phyloP scores from a whole-genome alignment of 106 monocot species.

The Hemerocallis citrina region DNA sequence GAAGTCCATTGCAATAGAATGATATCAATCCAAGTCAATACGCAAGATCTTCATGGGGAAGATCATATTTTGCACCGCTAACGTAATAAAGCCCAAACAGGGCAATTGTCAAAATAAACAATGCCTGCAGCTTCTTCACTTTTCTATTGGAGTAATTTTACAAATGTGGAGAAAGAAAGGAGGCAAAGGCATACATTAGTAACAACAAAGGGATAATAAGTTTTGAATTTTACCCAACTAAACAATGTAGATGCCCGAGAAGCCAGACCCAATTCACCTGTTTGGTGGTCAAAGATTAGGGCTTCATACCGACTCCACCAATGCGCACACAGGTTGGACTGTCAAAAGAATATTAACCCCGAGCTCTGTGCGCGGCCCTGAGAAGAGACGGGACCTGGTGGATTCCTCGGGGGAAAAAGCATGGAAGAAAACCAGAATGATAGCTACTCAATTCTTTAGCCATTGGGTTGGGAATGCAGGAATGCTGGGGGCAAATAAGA shows the following conservation, averaged over 20 bases:
- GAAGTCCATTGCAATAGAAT: neutral
- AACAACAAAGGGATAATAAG: neutral
- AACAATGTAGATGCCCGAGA: neutral
- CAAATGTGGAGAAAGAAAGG: neutral
- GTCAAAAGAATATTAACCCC: slow-evolving; percentile 4
- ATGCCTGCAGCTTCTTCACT: slow-evolving; percentile 5
- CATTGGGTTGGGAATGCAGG: slow-evolving; percentile 36
- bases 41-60: neutral
- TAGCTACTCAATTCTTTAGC: slow-evolving; percentile 14
- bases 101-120: slow-evolving; percentile 1
- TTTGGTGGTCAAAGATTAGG: neutral
- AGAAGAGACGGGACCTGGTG: slow-evolving; percentile 4
- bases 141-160: neutral
- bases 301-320: neutral
- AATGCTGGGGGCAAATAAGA: slow-evolving; percentile 1
- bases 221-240: neutral
- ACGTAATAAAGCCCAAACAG: neutral
- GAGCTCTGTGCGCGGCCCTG: neutral
- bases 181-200: neutral
- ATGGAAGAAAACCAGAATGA: neutral
- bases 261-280: slow-evolving; percentile 1
- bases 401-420: neutral
- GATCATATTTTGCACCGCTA: neutral
- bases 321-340: neutral
- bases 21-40: slow-evolving; percentile 1